Evolutionary conservation across 495 filamentous ascomycete species (phyloP), one percentile per base, ranked within the genome.

Genomic region (Endocarpon pusillum): DNA sequence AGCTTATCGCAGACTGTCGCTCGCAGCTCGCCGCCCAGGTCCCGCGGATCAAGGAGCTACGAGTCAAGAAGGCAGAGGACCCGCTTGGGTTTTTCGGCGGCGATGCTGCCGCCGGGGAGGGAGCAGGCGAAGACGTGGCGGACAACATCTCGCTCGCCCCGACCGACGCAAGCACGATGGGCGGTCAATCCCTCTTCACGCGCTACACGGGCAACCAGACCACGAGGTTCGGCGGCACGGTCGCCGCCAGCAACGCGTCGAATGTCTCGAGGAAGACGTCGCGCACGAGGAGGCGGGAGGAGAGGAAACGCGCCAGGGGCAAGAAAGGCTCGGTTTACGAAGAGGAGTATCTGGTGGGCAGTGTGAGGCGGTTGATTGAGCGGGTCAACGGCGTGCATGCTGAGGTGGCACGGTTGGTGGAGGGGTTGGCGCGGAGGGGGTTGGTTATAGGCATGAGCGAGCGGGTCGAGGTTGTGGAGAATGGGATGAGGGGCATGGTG

Each of bases 281-380:
- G 33, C 85, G 82, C 61, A 93, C 86, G 39, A 68, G 83, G 11
- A 63, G 73, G 11, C 62, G 81, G 11, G 89, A 96, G 52, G 89
- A 97, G 63, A 75, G 92, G 45, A 97, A 97, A 70, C 69, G 84
- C 4, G 89, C 89, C 1, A 66, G 81, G 18, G 89, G 89, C 10
- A 82, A 92, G 52, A 94, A 94, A 63, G 89, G 89, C 11, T 93
- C 77, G 26, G 78, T 97, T 3, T 97, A 96, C 49, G 89, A 97
- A 47, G 89, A 96, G 51, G 89, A 94, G 54, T 96, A 97, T 51
- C 64, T 97, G 8, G 73, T 93, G 28, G 87, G 81, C 45, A 82
- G 75, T 41, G 73, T 94, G 21, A 64, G 76, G n/a, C 60, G 89
- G 22, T 61, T 96, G 24, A 70, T 92, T 16, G 83, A 93, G 47